A percentile compares a stretch with the other conserved stretches of the same genome.
Conservation (phyloP, 495 filamentous ascomycete species). For the Annulohypoxylon maeteangense region DNA sequence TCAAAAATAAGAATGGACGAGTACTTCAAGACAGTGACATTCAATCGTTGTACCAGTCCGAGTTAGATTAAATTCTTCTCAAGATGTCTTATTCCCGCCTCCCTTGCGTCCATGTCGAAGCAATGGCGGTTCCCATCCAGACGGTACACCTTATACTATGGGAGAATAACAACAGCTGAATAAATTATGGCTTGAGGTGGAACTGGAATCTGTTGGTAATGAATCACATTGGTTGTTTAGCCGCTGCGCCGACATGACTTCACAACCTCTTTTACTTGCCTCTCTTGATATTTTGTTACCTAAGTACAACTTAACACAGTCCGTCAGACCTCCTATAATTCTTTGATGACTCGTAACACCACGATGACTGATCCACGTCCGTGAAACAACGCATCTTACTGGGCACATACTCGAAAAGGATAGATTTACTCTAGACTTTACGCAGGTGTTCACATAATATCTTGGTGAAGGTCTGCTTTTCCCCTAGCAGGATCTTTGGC, state of each 20-base stretch:
- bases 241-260: constrained; percentile 9
- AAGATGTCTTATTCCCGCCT: constrained; percentile 21
- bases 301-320: constrained; percentile 2
- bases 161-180: neutral
- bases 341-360: neutral
- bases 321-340: constrained; percentile 30
- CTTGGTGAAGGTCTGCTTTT: neutral
- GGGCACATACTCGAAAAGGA: neutral
- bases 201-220: neutral
- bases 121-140: neutral
- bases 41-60: neutral
- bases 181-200: neutral
- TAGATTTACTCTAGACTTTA: neutral
- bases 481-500: too few relatives aligned
- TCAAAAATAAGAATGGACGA: neutral
- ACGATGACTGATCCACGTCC: neutral
- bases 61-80: constrained; percentile 26
- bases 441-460: neutral
- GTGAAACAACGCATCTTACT: neutral
- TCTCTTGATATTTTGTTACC: neutral
- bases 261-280: neutral
- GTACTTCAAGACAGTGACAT: neutral
- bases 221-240: constrained; percentile 18
- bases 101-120: constrained; percentile 20
- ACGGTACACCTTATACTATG: neutral